Evolutionary conservation across 2,329 filamentous ascomycete genomes (phyloP), one percentile per base, ranked within the genome.

Genomic region (Fusarium subglutinans): DNA sequence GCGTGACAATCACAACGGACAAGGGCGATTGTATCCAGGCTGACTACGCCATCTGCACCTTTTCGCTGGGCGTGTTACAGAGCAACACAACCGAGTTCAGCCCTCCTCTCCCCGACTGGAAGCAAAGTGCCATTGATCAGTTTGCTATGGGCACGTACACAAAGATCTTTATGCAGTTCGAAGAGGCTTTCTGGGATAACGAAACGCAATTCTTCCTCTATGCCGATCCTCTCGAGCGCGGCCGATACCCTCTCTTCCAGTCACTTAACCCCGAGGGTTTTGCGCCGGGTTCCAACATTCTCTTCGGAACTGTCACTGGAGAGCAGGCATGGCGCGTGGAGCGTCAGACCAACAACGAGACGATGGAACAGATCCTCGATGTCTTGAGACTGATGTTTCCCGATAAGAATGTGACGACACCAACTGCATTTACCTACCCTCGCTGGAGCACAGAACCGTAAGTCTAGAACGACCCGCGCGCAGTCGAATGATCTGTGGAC

Each of bases 61-160:
- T 94, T 79, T 91, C 90, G 0, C 81, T 93, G 0, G 91, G 92
- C 3, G 91, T 93, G 0, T 82, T 93, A 2, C 91, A 93, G 77
- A 88, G 90, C 69, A 85, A 90, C 6, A 85, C 83, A 1, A 86
- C 93, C 2, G 79, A 81, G 0, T 94, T 93, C 77, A 77, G 83
- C 17, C 91, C 92, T 0, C 73, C 82, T 10, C 83, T 93, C 0
- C 92, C 91, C 0, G 80, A 80, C 6, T 93, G 91, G 91, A 93
- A 94, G 80, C 83, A 86, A 20, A 86, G 85, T 6, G 88, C 90
- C 0, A 91, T 93, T 58, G 86, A 88, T 7, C 89, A 87, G 43
- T 92, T 93, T 79, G 84, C 86, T 69, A 93, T 93, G 88, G 91
- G 89, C 12, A 93, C 90, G 0, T 94, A 93, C 81, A 93, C 91